phyloP scores from a whole-genome alignment of 1,284 basidiomycete species.

The Trametes sp. region DNA sequence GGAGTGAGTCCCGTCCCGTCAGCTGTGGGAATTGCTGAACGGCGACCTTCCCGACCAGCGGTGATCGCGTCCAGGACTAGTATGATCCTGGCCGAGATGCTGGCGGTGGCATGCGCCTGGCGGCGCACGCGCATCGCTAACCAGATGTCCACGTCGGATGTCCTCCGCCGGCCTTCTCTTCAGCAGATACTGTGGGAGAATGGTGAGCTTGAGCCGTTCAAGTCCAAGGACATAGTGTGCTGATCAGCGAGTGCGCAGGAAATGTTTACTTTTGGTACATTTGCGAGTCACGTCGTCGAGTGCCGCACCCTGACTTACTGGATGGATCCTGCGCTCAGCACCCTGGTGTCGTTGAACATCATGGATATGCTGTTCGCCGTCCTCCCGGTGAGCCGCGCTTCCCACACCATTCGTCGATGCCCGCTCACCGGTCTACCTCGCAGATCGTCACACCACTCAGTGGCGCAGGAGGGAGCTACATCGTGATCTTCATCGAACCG shows the following conservation, averaged over 20 bases:
- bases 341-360: background rate
- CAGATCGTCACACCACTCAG: background rate
- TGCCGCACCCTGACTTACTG: background rate
- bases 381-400: background rate
- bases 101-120: background rate
- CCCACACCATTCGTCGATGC: background rate
- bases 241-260: background rate
- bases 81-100: background rate
- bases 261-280: background rate
- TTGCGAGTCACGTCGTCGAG: background rate
- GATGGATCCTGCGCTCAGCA: background rate
- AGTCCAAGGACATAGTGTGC: no score
- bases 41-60: background rate
- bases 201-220: background rate
- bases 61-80: background rate
- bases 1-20: background rate
- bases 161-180: background rate
- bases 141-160: background rate
- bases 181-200: background rate
- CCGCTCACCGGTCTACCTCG: background rate
- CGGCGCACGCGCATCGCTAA: background rate
- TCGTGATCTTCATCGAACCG: background rate
- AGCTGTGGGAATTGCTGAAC: no score
- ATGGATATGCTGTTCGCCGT: background rate
- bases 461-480: background rate